These are phyloP conservation scores for Hypoxylon rickii DNA, from an alignment of 495 filamentous ascomycete species.

Conservation along the genomic window DNA sequence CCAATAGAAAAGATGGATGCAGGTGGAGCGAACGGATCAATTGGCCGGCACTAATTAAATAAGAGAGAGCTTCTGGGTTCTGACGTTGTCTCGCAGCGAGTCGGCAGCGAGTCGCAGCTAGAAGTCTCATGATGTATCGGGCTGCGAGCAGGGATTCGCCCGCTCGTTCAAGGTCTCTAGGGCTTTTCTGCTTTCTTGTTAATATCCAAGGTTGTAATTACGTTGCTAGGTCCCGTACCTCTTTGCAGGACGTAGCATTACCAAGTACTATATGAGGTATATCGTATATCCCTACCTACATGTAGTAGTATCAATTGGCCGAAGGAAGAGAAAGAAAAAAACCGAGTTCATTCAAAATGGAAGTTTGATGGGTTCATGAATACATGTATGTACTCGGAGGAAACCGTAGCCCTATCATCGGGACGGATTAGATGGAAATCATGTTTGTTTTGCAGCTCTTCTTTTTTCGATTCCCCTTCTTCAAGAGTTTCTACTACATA, in stretches of 20 bases:
- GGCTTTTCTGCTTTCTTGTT: too few species aligned
- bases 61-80: slow-evolving; percentile 31
- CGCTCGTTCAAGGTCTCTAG: slow-evolving; percentile 27
- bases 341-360: too few species aligned
- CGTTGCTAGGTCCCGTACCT: background rate
- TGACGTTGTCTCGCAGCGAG: slow-evolving; percentile 37
- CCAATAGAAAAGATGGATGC: slow-evolving; percentile 7
- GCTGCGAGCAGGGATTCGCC: slow-evolving; percentile 29
- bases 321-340: too few species aligned
- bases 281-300: background rate
- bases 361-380: too few species aligned
- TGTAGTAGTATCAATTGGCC: too few species aligned
- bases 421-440: background rate
- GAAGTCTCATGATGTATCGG: slow-evolving; percentile 38
- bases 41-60: slow-evolving; percentile 35
- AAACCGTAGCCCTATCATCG: too few species aligned
- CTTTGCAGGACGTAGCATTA: slow-evolving; percentile 15
- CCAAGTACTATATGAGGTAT: too few species aligned
- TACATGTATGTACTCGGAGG: too few species aligned
- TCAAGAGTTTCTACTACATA: too few species aligned
- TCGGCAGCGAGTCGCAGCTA: too few species aligned
- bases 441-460: background rate
- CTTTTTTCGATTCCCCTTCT: background rate
- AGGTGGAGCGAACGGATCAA: slow-evolving; percentile 34
- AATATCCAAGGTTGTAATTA: slow-evolving; percentile 17